Evolutionary conservation across 2,329 filamentous ascomycete species (phyloP).

Genomic region (Fusarium beomiforme): DNA sequence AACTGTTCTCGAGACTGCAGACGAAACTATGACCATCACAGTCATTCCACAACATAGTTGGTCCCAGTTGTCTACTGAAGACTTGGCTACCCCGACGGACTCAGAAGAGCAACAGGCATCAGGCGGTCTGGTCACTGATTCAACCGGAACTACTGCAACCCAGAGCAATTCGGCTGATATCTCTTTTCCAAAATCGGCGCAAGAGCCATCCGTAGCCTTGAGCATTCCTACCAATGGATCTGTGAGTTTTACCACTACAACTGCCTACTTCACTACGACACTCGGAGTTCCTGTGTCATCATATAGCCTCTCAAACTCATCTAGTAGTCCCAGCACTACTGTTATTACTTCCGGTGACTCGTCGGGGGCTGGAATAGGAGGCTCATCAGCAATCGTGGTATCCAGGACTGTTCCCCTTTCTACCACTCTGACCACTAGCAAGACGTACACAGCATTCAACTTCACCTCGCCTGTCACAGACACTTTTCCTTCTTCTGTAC

Average conservation of each 20-base stretch:
- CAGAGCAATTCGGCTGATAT: not conserved
- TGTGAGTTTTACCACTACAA: slow-evolving; percentile 7
- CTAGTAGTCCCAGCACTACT: not conserved
- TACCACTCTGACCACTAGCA: not conserved
- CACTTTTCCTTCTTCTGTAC: slow-evolving; percentile 1
- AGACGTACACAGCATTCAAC: not conserved
- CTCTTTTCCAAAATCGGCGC: not conserved
- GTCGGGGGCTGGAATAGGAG: not conserved
- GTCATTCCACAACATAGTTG: slow-evolving; percentile 5
- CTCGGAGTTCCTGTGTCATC: not conserved
- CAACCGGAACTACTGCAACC: not conserved
- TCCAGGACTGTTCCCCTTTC: not conserved
- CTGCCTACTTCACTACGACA: slow-evolving; percentile 1
- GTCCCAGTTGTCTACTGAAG: not conserved
- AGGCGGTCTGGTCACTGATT: not conserved
- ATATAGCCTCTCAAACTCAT: not conserved
- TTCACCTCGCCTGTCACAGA: not conserved
- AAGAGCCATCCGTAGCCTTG: not conserved
- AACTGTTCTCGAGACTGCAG: not conserved
- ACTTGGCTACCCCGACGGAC: not conserved
- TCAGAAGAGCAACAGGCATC: not conserved
- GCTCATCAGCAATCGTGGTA: not conserved
- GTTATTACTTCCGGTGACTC: not conserved
- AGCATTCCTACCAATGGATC: not conserved
- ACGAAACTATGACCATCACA: not conserved